phyloP scores from a whole-genome alignment of 2,329 filamentous ascomycete genomes.

The Coniochaeta pulveracea region DNA sequence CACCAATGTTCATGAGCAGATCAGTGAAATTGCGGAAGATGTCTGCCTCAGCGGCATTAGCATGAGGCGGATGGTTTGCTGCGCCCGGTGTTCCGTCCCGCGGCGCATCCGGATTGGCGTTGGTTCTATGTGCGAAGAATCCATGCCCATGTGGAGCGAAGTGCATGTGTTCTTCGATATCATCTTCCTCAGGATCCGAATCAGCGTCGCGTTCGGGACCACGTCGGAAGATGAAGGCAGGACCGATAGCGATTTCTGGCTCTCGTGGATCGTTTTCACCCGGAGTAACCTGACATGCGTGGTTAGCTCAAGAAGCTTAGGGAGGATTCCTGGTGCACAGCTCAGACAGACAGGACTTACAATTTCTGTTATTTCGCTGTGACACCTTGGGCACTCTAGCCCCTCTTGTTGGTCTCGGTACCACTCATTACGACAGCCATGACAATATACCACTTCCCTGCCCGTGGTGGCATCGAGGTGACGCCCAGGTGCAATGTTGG shows the following conservation, averaged over 20 bases:
- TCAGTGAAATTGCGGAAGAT: conserved; percentile 30
- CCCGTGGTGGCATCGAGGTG: conserved; percentile 38
- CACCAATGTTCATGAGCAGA: conserved; percentile 30
- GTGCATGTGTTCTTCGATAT: conserved; percentile 41
- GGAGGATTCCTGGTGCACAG: background rate
- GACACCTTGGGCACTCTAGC: conserved; percentile 66
- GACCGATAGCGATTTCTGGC: conserved; percentile 10
- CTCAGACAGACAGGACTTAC: conserved; percentile 38
- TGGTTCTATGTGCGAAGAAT: conserved; percentile 26
- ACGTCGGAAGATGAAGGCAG: conserved; percentile 4
- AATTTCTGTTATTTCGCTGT: conserved; percentile 73
- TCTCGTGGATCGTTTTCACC: conserved; percentile 55
- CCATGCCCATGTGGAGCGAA: conserved; percentile 27
- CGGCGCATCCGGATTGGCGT: conserved; percentile 9
- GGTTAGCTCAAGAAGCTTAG: conserved; percentile 15
- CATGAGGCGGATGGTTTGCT: too few relatives aligned
- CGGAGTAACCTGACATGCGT: conserved; percentile 30
- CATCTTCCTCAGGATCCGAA: conserved; percentile 47
- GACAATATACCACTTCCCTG: conserved; percentile 75
- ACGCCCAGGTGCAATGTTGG: conserved; percentile 8
- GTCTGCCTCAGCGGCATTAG: conserved; percentile 11
- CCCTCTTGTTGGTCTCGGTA: conserved; percentile 52
- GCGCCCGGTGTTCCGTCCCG: background rate
- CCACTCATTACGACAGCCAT: conserved; percentile 74
- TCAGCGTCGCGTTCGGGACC: conserved; percentile 17